Evolutionary conservation across 2,329 filamentous ascomycete genomes (phyloP).

Genomic region (Hypoxylon sp.): DNA sequence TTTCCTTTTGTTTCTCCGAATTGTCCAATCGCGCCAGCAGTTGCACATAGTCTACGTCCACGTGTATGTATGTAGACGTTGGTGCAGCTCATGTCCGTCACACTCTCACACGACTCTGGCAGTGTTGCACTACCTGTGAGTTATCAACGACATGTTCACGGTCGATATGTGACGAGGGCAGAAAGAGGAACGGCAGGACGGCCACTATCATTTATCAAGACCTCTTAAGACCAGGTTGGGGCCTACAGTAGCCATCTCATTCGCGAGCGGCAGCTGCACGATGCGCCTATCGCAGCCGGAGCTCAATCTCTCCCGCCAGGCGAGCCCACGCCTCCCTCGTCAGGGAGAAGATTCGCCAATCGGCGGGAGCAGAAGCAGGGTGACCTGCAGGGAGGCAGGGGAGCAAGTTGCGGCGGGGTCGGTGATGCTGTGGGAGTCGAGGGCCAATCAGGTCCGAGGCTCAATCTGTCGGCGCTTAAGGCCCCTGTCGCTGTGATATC

Average conservation of each 20-base stretch:
- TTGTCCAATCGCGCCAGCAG: constrained; percentile 6
- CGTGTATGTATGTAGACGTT: neutral
- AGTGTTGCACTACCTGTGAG: constrained; percentile 4
- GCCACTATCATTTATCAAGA: constrained; percentile 20
- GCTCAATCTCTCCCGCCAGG: constrained; percentile 10
- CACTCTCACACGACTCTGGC: constrained; percentile 6
- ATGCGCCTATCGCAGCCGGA: constrained; percentile 3
- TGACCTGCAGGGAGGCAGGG: constrained; percentile 30
- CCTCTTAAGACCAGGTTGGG: constrained; percentile 16
- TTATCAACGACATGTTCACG: constrained; percentile 17
- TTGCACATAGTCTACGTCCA: neutral
- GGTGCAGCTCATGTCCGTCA: neutral
- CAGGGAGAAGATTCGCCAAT: constrained; percentile 24
- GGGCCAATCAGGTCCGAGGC: constrained; percentile 40
- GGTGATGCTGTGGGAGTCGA: constrained; percentile 31
- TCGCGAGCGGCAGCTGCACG: constrained; percentile 9
- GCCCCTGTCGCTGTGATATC: constrained; percentile 40
- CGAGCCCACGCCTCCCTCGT: constrained; percentile 15
- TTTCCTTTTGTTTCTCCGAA: constrained; percentile 4
- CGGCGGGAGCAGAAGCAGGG: constrained; percentile 20
- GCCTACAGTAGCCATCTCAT: constrained; percentile 10
- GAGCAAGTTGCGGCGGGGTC: constrained; percentile 37
- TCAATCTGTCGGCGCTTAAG: constrained; percentile 44
- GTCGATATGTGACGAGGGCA: constrained; percentile 24
- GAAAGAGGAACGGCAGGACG: constrained; percentile 29